These are phyloP conservation scores for Clarireedia monteithiana DNA, from an alignment of 2,329 filamentous ascomycete species.

Conservation along the genomic window DNA sequence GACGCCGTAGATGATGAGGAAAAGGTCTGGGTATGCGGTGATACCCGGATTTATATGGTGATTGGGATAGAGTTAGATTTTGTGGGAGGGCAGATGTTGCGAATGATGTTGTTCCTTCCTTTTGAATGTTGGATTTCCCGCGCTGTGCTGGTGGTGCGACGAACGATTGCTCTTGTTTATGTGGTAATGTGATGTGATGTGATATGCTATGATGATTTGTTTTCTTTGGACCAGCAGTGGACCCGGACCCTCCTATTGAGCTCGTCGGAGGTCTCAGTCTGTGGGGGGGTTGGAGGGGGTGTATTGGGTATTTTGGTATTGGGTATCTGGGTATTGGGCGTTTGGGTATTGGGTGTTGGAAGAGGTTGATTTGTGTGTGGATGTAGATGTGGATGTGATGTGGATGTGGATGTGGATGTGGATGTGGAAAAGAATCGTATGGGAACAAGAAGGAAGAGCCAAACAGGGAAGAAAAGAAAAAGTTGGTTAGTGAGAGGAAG, in stretches of 20 bases:
- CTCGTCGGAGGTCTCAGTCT: too few species aligned
- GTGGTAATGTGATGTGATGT: neutral
- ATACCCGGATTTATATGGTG: slow-evolving; percentile 1
- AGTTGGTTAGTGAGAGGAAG: neutral
- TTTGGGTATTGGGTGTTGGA: too few species aligned
- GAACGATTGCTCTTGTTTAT: neutral
- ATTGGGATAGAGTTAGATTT: neutral
- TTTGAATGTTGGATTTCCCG: neutral
- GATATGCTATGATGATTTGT: neutral
- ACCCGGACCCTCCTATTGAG: too few species aligned
- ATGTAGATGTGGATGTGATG: too few species aligned
- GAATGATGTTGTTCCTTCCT: neutral
- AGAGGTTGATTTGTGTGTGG: too few species aligned
- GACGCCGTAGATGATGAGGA: neutral
- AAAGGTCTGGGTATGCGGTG: neutral
- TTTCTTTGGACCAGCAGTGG: too few species aligned
- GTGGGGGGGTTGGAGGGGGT: too few species aligned
- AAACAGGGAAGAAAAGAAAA: too few species aligned
- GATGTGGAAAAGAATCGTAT: neutral
- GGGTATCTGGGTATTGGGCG: too few species aligned
- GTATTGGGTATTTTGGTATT: too few species aligned
- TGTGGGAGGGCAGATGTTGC: neutral
- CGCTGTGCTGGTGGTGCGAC: neutral
- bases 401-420: too few species aligned
- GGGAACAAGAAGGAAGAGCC: neutral